Conservation (phyloP, 306 rosid genomes). For the Rubus parviflorus region DNA sequence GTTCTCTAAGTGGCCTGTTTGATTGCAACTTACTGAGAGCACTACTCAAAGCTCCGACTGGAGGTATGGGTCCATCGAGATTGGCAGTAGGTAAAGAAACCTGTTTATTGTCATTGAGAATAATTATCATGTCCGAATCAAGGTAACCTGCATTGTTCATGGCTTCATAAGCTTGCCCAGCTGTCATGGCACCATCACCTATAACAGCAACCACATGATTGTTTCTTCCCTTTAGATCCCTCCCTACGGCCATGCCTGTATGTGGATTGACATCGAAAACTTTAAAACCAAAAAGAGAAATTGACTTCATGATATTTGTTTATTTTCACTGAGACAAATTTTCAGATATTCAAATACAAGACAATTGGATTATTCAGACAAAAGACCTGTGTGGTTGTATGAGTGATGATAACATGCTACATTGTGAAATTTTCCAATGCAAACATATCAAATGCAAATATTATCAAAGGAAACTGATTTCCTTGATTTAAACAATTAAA, state of each 20-base stretch:
- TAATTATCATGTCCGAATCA: constrained; percentile 96
- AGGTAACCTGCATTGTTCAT: constrained; percentile 98
- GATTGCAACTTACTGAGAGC: constrained; percentile 93
- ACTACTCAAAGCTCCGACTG: constrained; percentile 97
- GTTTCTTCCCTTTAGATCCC: constrained; percentile 79
- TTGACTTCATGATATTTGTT: background rate
- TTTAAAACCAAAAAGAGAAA: constrained; percentile 26
- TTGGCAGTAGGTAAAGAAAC: constrained; percentile 93
- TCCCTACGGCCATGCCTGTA: constrained; percentile 97
- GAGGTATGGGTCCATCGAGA: constrained; percentile 87
- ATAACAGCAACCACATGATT: constrained; percentile 82
- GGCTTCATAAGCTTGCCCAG: constrained; percentile 99
- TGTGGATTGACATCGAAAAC: constrained; percentile 21
- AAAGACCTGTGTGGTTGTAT: background rate
- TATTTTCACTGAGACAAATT: background rate
- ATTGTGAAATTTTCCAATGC: background rate
- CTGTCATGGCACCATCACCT: constrained; percentile 99
- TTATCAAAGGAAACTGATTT: too few relatives aligned
- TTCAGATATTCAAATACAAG: background rate
- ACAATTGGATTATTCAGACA: background rate
- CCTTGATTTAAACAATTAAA: background rate
- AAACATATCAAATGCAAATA: background rate
- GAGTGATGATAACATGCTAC: constrained; percentile 2
- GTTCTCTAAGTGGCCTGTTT: constrained; percentile 88
- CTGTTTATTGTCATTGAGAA: constrained; percentile 95